Evolutionary conservation across 345 rosid species (phyloP).

Genomic region (Euphorbia lathyris): DNA sequence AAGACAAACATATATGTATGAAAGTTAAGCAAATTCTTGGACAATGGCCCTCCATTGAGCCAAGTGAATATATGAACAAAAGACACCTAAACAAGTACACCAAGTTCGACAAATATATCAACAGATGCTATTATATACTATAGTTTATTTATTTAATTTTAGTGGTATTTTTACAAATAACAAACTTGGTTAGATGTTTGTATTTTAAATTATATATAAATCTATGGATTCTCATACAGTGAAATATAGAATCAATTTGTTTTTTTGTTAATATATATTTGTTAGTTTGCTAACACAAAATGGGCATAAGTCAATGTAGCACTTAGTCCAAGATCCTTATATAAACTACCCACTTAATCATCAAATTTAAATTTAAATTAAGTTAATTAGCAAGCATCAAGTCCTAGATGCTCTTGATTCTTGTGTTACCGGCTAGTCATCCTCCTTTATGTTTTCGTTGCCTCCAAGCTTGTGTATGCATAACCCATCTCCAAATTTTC

Average conservation of each 20-base stretch:
- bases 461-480: neutral
- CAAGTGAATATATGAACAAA: slow-evolving; percentile 32
- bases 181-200: neutral
- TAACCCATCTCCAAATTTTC: neutral
- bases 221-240: slow-evolving; percentile 10
- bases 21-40: slow-evolving; percentile 25
- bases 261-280: slow-evolving; percentile 15
- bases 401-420: slow-evolving; percentile 25
- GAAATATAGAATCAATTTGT: neutral
- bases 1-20: slow-evolving; percentile 26
- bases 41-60: slow-evolving; percentile 33
- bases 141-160: no score
- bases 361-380: neutral
- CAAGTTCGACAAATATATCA: slow-evolving; percentile 47
- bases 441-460: slow-evolving; percentile 6
- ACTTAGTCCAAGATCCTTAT: slow-evolving; percentile 34
- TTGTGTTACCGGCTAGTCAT: slow-evolving; percentile 25
- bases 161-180: neutral
- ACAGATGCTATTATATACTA: slow-evolving; percentile 10
- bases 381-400: slow-evolving; percentile 19
- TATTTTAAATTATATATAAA: no score
- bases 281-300: slow-evolving; percentile 16
- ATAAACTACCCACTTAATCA: slow-evolving; percentile 7
- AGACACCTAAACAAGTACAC: slow-evolving; percentile 38
- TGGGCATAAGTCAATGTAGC: slow-evolving; percentile 22